Conservation (phyloP, 2,329 filamentous ascomycete species). For the Colletotrichum cuscutae region DNA sequence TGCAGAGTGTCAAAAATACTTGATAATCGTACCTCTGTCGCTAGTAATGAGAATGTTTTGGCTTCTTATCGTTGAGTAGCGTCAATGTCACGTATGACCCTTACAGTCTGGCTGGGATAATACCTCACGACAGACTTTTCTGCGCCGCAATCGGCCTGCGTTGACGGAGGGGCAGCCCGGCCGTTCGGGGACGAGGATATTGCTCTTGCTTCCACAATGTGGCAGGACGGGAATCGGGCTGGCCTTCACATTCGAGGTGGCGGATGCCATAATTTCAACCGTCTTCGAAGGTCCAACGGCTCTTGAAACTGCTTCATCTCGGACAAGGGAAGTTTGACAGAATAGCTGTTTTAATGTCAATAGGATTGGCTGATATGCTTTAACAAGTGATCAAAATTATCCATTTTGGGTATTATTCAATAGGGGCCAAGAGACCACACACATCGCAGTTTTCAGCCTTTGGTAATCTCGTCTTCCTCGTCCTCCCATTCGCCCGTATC, state of each 20-base stretch:
- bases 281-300: background rate
- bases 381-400: background rate
- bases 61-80: background rate
- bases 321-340: background rate
- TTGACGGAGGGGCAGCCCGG: background rate
- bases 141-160: background rate
- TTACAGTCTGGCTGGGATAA: background rate
- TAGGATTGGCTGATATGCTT: background rate
- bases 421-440: background rate
- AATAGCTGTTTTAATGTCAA: background rate
- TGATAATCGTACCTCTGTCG: too few species aligned
- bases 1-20: background rate
- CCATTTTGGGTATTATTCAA: slow-evolving; percentile 29
- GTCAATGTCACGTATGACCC: background rate
- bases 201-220: background rate
- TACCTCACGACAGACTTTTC: background rate
- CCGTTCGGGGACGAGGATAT: background rate
- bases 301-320: background rate
- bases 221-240: background rate
- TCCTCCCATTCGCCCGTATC: slow-evolving; percentile 64
- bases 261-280: background rate
- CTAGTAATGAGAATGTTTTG: too few species aligned
- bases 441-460: slow-evolving; percentile 35
- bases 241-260: background rate
- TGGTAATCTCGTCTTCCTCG: slow-evolving; percentile 54